Percentiles rank a stretch among this genome's conserved stretches.
Conservation (phyloP, 139 green algal genomes). For the Tetratostichococcus sp. region DNA sequence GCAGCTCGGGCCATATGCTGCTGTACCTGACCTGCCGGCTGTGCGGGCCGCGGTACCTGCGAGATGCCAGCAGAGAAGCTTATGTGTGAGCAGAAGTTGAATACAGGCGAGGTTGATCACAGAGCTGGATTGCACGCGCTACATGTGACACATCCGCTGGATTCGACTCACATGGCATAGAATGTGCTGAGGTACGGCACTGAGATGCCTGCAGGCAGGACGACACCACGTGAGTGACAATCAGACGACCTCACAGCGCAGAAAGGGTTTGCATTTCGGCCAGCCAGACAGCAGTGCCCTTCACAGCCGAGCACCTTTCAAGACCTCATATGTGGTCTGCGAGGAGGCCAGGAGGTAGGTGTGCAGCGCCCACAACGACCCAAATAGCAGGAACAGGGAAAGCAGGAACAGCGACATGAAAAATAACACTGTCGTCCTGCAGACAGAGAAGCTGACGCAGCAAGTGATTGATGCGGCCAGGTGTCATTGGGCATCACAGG, state of each 20-base stretch:
- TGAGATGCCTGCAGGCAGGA: neutral
- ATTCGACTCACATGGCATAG: neutral
- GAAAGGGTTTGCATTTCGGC: too few species aligned
- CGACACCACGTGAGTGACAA: too few species aligned
- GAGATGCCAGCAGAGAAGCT: too few species aligned
- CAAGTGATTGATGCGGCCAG: too few species aligned
- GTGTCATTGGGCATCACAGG: neutral
- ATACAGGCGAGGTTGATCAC: too few species aligned
- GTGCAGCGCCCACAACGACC: neutral
- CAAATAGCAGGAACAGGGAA: neutral
- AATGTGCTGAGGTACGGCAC: neutral
- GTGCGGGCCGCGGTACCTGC: neutral
- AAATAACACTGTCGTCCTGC: neutral
- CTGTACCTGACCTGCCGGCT: neutral
- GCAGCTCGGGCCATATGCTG: neutral
- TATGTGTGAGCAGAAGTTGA: too few species aligned
- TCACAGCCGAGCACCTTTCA: too few species aligned
- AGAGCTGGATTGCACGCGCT: too few species aligned
- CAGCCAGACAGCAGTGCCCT: too few species aligned
- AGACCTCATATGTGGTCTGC: neutral
- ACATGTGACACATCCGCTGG: too few species aligned
- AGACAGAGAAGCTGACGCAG: neutral
- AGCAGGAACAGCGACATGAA: neutral
- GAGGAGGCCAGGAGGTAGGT: neutral
- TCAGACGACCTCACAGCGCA: too few species aligned